Conservation (phyloP, 23 red algal genomes). For the Gracilaria gracilis region DNA sequence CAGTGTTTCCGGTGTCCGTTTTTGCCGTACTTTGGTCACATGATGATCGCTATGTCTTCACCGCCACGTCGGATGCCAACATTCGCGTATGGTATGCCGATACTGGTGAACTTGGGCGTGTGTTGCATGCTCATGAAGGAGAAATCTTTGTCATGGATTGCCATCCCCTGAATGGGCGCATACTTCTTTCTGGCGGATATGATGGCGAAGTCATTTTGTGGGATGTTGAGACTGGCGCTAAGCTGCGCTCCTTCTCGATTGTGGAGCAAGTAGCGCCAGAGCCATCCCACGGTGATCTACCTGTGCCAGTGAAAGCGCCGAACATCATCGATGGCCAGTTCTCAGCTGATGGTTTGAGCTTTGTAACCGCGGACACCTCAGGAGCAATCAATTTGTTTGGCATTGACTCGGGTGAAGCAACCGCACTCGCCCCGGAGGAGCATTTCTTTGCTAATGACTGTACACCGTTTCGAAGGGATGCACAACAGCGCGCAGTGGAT, state of each 20-base stretch:
- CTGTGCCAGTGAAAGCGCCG: conserved; percentile 43
- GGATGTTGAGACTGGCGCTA: conserved; percentile 83
- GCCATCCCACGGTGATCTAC: background rate
- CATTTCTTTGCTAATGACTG: conserved; percentile 87
- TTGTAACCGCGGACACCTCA: conserved; percentile 80
- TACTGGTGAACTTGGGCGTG: conserved; percentile 63
- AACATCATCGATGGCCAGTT: conserved; percentile 83
- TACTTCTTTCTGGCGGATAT: conserved; percentile 79
- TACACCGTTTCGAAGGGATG: conserved; percentile 51
- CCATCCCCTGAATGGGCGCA: conserved; percentile 78
- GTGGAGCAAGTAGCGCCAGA: conserved; percentile 1
- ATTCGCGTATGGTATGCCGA: conserved; percentile 85
- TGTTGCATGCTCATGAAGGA: conserved; percentile 60
- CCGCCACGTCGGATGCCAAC: conserved; percentile 74
- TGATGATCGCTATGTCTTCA: conserved; percentile 76
- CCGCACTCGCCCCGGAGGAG: conserved; percentile 80
- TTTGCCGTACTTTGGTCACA: conserved; percentile 79
- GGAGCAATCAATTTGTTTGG: conserved; percentile 78
- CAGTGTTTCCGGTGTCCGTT: conserved; percentile 62
- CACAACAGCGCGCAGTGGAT: conserved; percentile 44
- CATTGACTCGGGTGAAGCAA: conserved; percentile 62
- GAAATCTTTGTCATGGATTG: conserved; percentile 81
- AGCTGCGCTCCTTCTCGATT: conserved; percentile 62
- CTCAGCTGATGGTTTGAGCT: conserved; percentile 74
- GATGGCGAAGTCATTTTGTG: conserved; percentile 74